Evolutionary conservation across 768 basidiomycete species (phyloP).

Genomic region (Tylopilus vinaceipallidus): DNA sequence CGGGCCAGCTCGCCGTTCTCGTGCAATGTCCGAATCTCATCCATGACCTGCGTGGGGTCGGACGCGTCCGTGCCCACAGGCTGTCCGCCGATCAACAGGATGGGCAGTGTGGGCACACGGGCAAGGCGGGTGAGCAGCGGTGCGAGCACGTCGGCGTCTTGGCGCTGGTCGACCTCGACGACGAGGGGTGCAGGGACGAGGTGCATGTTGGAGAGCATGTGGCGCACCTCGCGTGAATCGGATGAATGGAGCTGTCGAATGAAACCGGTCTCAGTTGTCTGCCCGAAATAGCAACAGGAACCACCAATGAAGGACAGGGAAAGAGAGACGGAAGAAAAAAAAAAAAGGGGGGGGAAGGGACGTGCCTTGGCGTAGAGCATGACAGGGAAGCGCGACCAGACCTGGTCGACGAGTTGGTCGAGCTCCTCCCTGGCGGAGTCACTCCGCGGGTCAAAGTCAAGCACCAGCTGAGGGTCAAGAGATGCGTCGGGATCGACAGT

Average conservation of each 20-base stretch:
- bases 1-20: constrained; percentile 50
- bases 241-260: constrained; percentile 56
- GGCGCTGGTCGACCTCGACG: constrained; percentile 71
- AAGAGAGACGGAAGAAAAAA: neutral
- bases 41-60: constrained; percentile 29
- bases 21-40: constrained; percentile 50
- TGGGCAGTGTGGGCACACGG: constrained; percentile 49
- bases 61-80: constrained; percentile 40
- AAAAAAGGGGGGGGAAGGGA: constrained; percentile 6
- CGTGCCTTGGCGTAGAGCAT: constrained; percentile 71
- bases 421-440: constrained; percentile 61
- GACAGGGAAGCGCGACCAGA: constrained; percentile 74
- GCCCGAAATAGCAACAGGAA: neutral
- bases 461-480: constrained; percentile 76
- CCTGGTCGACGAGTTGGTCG: constrained; percentile 53
- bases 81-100: constrained; percentile 68
- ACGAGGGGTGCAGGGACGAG: constrained; percentile 63
- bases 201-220: constrained; percentile 51
- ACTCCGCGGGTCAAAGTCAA: constrained; percentile 80
- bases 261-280: constrained; percentile 2
- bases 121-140: constrained; percentile 67
- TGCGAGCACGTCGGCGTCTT: constrained; percentile 61
- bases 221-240: constrained; percentile 63
- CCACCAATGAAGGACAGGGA: neutral
- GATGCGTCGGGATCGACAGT: constrained; percentile 60